These are phyloP conservation scores for Fusarium tricinctum DNA, from an alignment of 2,329 filamentous ascomycete genomes.

Conservation along the genomic window DNA sequence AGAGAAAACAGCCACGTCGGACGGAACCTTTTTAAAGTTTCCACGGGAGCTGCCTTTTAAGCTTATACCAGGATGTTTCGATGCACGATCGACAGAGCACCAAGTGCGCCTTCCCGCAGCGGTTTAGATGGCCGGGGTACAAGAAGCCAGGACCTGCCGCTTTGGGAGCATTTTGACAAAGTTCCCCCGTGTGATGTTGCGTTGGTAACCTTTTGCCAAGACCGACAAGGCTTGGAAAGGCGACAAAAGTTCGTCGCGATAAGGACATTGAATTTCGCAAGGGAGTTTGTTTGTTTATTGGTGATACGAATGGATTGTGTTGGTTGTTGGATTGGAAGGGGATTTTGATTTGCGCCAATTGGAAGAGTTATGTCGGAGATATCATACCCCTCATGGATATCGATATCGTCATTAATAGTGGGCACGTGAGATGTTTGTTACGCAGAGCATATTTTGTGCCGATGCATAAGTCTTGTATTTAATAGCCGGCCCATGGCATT, in stretches of 20 bases:
- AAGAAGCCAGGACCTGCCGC: conserved; percentile 26
- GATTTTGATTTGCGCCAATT: background rate
- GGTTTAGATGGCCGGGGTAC: conserved; percentile 34
- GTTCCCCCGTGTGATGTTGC: conserved; percentile 38
- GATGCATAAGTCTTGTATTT: too few relatives aligned
- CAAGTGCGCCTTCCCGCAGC: conserved; percentile 32
- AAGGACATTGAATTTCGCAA: background rate
- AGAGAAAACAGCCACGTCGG: background rate
- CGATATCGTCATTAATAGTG: background rate
- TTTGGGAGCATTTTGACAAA: conserved; percentile 37
- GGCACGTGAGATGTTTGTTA: background rate
- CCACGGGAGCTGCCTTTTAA: conserved; percentile 18
- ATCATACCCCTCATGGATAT: background rate
- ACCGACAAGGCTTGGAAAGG: conserved; percentile 8
- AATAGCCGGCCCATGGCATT: too few relatives aligned
- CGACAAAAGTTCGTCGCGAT: conserved; percentile 36
- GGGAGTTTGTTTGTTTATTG: background rate
- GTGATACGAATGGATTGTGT: background rate
- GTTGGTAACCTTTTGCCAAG: conserved; percentile 33
- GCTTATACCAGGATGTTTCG: conserved; percentile 24
- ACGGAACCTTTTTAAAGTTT: conserved; percentile 2
- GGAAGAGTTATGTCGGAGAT: background rate
- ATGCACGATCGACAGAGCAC: conserved; percentile 19
- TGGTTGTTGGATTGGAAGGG: background rate
- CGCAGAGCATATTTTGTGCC: background rate